Base-by-base conservation (phyloP, 306 rosid genomes). In the Vicia sativa region DNA sequence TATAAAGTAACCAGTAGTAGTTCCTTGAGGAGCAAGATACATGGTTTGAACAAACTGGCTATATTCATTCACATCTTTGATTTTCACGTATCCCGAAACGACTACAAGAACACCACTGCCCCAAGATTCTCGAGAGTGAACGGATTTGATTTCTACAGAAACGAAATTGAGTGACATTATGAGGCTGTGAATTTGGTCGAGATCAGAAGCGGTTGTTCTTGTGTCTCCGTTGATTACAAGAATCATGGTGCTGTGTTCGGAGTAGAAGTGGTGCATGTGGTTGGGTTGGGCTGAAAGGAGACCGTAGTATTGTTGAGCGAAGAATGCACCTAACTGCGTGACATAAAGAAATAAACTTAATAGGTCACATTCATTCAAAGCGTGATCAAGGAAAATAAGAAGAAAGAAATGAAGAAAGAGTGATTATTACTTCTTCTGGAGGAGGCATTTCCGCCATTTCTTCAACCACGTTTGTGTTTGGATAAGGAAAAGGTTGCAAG, bases 241-340 rank as follows among this genome's bases (percentile, higher is more conserved):
- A 53, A 53, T 53, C 59, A 53, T 21, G 14, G 59, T 53, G 59
- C 59, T 53, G 59, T 53, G 35, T 53, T 11, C 35, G 35, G 59
- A 6, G 59, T 53, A 53, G 34, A 53, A 53, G 12, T 23, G 4
- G 9, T 23, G 35, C 15, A 53, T 53, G 14, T 25, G 7, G 12
- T 53, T 11, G 0, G 59, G 34, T 4, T 53, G 34, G 1, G 5
- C 12, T 1, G 15, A 53, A 23, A 53, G 59, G 12, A 53, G 59
- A 4, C 59, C 35, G 9, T 53, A 53, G 13, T 53, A 53, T 11
- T 53, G 59, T 53, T 8, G 14, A 10, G 34, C 59, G 14, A 53
- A 23, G 34, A 11, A 23, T 11, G 6, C 15, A 23, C 15, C 15
- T 0, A 53, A 2, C 59, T 53, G 59, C 59, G 14, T 9, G 26